Percentiles rank a stretch among this genome's conserved stretches.
Evolutionary conservation across 345 rosid species (phyloP).

Genomic region (Rhodomyrtus tomentosa): DNA sequence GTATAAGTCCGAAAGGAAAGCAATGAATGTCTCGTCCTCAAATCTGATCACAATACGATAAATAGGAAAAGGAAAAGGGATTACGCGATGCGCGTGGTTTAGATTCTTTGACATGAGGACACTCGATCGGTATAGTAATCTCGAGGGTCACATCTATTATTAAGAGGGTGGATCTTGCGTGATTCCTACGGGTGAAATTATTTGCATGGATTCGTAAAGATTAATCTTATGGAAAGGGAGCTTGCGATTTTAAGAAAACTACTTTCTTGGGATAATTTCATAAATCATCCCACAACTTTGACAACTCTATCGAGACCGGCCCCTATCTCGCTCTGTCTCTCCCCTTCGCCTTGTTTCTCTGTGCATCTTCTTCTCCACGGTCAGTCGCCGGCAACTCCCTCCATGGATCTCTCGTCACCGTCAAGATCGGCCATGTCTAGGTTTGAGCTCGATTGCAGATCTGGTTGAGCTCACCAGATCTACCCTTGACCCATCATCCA

Average conservation of each 20-base stretch:
- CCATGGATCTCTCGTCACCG: neutral
- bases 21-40: neutral
- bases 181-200: neutral
- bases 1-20: neutral
- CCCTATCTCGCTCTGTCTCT: neutral
- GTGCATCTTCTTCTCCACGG: neutral
- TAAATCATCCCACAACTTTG: neutral
- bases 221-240: neutral
- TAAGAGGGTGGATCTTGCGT: neutral
- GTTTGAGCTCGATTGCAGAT: neutral
- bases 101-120: neutral
- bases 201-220: accelerated
- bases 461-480: neutral
- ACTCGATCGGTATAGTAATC: neutral
- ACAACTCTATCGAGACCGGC: neutral
- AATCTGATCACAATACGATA: neutral
- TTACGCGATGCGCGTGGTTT: neutral
- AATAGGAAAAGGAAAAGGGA: neutral
- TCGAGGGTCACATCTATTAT: neutral
- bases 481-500: neutral
- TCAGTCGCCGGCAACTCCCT: neutral
- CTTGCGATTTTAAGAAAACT: neutral
- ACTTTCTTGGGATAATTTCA: neutral
- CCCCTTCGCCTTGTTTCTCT: neutral
- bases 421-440: neutral